Conservation (phyloP, 1,284 basidiomycete species). For the Blastosporella zonata region DNA sequence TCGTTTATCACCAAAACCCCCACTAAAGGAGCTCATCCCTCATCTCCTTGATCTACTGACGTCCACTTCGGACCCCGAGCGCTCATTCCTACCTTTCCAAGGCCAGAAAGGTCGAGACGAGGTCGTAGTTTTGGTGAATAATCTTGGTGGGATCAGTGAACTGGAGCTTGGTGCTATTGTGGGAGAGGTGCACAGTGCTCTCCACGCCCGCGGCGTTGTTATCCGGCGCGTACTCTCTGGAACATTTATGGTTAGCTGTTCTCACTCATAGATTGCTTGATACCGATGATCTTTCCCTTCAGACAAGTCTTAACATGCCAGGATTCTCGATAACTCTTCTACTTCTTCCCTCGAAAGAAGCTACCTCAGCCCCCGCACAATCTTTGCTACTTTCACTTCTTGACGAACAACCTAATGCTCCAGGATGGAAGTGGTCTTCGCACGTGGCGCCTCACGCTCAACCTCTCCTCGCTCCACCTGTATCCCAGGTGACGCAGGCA, state of each 20-base stretch:
- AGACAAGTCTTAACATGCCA: slow-evolving; percentile 93
- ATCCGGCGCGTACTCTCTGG: slow-evolving; percentile 71
- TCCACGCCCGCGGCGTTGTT: slow-evolving; percentile 55
- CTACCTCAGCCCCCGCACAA: slow-evolving; percentile 34
- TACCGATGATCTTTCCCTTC: not conserved
- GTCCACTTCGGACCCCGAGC: slow-evolving; percentile 74
- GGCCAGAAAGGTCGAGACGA: slow-evolving; percentile 56
- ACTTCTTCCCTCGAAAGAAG: slow-evolving; percentile 60
- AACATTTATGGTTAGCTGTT: slow-evolving; percentile 72
- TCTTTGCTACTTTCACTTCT: slow-evolving; percentile 70
- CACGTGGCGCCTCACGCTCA: slow-evolving; percentile 32
- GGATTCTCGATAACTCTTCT: slow-evolving; percentile 90
- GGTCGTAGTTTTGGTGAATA: slow-evolving; percentile 73
- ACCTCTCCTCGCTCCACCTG: slow-evolving; percentile 21
- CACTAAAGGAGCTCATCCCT: slow-evolving; percentile 67
- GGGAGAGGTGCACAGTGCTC: slow-evolving; percentile 53
- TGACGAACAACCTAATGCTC: slow-evolving; percentile 71
- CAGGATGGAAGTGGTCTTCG: slow-evolving; percentile 83
- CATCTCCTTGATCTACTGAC: slow-evolving; percentile 73
- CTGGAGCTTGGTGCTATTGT: slow-evolving; percentile 79
- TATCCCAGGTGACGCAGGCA: slow-evolving; percentile 15
- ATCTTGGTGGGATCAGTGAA: slow-evolving; percentile 83
- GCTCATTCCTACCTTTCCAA: slow-evolving; percentile 83
- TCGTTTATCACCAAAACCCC: slow-evolving; percentile 69
- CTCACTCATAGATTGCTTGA: not conserved